These are phyloP conservation scores for Ustilago sp. DNA, from an alignment of 1,284 basidiomycete genomes.

Conservation along the genomic window DNA sequence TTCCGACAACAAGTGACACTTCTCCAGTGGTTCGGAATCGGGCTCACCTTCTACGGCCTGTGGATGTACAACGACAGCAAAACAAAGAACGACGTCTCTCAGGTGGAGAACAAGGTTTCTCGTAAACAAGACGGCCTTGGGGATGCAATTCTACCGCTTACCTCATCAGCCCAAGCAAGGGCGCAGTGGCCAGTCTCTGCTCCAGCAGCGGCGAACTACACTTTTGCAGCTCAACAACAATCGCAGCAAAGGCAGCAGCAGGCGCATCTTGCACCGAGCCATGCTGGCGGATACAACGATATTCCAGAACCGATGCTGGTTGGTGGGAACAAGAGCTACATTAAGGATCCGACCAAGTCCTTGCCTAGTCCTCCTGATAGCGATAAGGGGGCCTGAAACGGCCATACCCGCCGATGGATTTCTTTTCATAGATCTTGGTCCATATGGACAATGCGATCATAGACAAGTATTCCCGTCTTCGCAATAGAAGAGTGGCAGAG, in stretches of 20 bases:
- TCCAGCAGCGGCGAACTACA: not conserved
- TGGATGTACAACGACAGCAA: conserved; percentile 96
- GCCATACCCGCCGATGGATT: not conserved
- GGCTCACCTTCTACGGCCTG: conserved; percentile 87
- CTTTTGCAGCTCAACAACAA: conserved; percentile 6
- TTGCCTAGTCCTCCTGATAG: conserved; percentile 48
- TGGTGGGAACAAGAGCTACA: conserved; percentile 29
- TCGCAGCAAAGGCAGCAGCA: conserved; percentile 1
- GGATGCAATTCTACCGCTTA: conserved; percentile 14
- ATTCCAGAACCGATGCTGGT: conserved; percentile 17
- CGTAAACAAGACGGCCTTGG: conserved; percentile 18
- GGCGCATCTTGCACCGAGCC: conserved; percentile 5
- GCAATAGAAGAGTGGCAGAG: too few species aligned
- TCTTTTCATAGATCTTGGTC: not conserved
- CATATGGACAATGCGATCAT: not conserved
- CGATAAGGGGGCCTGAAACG: conserved; percentile 29
- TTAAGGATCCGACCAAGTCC: conserved; percentile 41
- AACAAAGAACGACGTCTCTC: conserved; percentile 55
- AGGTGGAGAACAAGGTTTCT: conserved; percentile 25
- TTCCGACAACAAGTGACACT: conserved; percentile 88
- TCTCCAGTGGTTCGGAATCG: conserved; percentile 85
- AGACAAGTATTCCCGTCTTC: too few species aligned
- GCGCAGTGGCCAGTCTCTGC: not conserved
- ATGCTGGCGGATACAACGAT: conserved; percentile 38
- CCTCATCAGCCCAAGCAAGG: not conserved